A percentile compares a stretch with the other conserved stretches of the same genome.
Conservation (phyloP, 495 filamentous ascomycete species). For the Neurospora discreta region DNA sequence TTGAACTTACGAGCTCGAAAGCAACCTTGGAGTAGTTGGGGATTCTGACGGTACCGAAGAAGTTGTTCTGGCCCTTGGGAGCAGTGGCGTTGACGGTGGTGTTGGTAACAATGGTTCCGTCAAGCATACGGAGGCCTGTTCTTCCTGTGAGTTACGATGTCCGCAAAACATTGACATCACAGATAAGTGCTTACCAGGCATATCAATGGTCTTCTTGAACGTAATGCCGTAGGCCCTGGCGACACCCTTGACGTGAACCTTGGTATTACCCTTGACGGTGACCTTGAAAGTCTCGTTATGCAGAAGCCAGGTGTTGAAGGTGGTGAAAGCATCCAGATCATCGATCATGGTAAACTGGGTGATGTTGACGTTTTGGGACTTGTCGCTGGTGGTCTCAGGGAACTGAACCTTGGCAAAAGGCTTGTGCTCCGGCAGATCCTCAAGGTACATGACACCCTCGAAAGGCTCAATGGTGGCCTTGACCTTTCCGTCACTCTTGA, state of each 20-base stretch:
- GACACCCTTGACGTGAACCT: conserved; percentile 29
- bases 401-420: conserved; percentile 42
- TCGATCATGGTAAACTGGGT: conserved; percentile 44
- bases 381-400: conserved; percentile 41
- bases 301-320: conserved; percentile 48
- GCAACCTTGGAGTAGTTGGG: conserved; percentile 61
- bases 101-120: conserved; percentile 46
- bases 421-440: conserved; percentile 43
- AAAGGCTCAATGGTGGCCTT: conserved; percentile 31
- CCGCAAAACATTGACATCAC: neutral
- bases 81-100: conserved; percentile 33
- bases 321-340: conserved; percentile 45
- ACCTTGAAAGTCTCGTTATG: conserved; percentile 26
- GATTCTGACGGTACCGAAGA: conserved; percentile 51
- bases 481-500: conserved; percentile 41
- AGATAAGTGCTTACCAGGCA: conserved; percentile 17
- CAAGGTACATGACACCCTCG: conserved; percentile 37
- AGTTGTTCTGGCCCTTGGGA: conserved; percentile 43
- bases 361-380: conserved; percentile 45
- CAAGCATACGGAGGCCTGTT: conserved; percentile 36
- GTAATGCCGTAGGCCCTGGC: conserved; percentile 23
- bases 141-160: neutral
- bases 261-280: conserved; percentile 28
- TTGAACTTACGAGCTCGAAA: conserved; percentile 45
- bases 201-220: conserved; percentile 32